phyloP scores from a whole-genome alignment of 2,329 filamentous ascomycete genomes.

The Aureobasidium leucospermi region DNA sequence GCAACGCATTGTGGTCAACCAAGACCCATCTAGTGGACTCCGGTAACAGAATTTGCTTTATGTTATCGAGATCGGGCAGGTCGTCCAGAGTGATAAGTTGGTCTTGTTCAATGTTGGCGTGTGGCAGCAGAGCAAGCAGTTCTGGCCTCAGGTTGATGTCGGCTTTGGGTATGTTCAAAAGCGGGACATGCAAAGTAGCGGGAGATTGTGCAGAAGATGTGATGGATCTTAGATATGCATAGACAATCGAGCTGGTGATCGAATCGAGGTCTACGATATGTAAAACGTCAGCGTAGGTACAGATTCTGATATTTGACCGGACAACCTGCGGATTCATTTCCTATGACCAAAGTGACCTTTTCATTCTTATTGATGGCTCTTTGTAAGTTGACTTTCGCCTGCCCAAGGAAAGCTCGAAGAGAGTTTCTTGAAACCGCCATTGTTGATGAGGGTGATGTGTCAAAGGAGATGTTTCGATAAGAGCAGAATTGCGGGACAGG shows the following conservation, averaged over 20 bases:
- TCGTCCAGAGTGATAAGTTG: constrained; percentile 62
- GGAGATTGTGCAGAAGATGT: constrained; percentile 25
- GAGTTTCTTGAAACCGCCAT: constrained; percentile 41
- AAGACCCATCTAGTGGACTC: constrained; percentile 62
- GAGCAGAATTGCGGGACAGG: neutral
- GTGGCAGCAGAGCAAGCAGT: constrained; percentile 56
- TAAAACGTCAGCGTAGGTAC: constrained; percentile 22
- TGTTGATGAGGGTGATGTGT: neutral
- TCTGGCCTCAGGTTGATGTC: constrained; percentile 69
- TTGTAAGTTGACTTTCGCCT: constrained; percentile 37
- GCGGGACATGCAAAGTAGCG: constrained; percentile 57
- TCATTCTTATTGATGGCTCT: constrained; percentile 32
- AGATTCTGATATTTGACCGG: neutral
- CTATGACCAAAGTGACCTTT: constrained; percentile 43
- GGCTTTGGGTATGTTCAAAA: constrained; percentile 61
- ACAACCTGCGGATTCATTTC: constrained; percentile 46
- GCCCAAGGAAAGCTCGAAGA: constrained; percentile 38
- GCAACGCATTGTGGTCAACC: constrained; percentile 72
- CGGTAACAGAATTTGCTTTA: constrained; percentile 39
- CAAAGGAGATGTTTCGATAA: too few relatives aligned
- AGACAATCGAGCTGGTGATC: constrained; percentile 64
- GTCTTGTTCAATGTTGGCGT: constrained; percentile 50
- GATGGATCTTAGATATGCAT: constrained; percentile 61
- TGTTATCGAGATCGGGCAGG: constrained; percentile 45
- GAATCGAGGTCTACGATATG: constrained; percentile 86